These are phyloP conservation scores for Puccinia triticina DNA, from an alignment of 1,284 basidiomycete genomes.

Conservation along the genomic window DNA sequence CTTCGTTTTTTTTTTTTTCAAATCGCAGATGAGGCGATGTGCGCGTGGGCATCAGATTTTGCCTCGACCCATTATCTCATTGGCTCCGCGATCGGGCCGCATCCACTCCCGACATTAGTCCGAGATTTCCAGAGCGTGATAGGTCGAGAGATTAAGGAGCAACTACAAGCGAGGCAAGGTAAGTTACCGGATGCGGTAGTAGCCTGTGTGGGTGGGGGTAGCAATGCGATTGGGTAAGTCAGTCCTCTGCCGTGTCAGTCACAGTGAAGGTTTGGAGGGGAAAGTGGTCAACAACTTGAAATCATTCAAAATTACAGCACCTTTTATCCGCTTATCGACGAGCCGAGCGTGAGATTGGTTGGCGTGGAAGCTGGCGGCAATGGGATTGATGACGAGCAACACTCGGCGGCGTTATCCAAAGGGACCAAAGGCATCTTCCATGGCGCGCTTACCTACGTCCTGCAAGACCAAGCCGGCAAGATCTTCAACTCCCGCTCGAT, in stretches of 20 bases:
- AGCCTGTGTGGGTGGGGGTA: constrained; percentile 96
- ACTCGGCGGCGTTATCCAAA: constrained; percentile 88
- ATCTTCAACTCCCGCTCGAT: constrained; percentile 97
- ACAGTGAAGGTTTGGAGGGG: background rate
- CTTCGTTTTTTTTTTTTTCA: background rate
- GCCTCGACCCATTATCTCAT: constrained; percentile 86
- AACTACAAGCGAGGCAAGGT: constrained; percentile 73
- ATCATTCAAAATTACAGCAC: constrained; percentile 61
- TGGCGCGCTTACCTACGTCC: constrained; percentile 90
- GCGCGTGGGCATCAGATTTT: constrained; percentile 98
- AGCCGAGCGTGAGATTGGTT: constrained; percentile 77
- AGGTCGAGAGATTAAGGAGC: constrained; percentile 88
- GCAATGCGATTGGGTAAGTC: constrained; percentile 82
- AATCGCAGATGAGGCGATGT: constrained; percentile 75
- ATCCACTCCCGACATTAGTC: constrained; percentile 98
- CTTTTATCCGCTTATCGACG: constrained; percentile 89
- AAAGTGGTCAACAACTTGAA: background rate
- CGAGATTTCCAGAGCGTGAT: constrained; percentile 97
- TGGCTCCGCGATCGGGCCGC: constrained; percentile 94
- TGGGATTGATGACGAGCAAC: constrained; percentile 75
- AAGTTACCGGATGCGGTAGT: constrained; percentile 92
- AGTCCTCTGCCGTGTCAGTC: background rate
- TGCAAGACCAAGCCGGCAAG: constrained; percentile 84
- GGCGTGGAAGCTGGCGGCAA: constrained; percentile 91
- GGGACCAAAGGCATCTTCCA: constrained; percentile 94